Evolutionary conservation across 306 rosid species (phyloP).

Genomic region (Trichosanthes truncata): DNA sequence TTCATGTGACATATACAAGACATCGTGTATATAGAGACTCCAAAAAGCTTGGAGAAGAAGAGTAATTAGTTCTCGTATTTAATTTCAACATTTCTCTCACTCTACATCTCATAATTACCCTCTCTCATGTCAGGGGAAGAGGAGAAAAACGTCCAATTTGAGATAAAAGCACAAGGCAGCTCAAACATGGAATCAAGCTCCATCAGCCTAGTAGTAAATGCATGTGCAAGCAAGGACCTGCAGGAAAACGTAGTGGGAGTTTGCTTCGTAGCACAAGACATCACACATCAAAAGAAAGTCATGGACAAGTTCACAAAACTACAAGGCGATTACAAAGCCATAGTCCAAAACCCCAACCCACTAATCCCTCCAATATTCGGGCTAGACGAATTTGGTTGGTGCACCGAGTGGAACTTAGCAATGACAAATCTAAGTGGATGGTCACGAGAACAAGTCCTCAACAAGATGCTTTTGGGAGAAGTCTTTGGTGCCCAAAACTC

Average conservation of each 20-base stretch:
- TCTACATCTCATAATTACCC: too few species aligned
- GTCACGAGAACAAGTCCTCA: constrained; percentile 66
- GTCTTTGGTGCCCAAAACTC: constrained; percentile 64
- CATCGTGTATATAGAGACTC: too few species aligned
- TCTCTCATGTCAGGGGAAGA: too few species aligned
- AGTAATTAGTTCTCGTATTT: too few species aligned
- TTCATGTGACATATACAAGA: too few species aligned
- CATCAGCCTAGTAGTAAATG: constrained; percentile 75
- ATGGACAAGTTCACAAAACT: constrained; percentile 93
- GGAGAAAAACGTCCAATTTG: constrained; percentile 77
- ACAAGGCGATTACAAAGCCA: constrained; percentile 94
- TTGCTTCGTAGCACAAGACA: constrained; percentile 92
- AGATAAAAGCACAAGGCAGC: constrained; percentile 61
- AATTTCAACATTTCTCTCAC: too few species aligned
- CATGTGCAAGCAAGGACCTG: constrained; percentile 84
- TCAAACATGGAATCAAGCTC: constrained; percentile 15
- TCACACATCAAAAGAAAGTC: constrained; percentile 78
- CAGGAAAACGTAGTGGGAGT: constrained; percentile 75
- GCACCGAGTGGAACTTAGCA: constrained; percentile 88
- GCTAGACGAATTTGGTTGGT: constrained; percentile 91
- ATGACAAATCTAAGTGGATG: constrained; percentile 82
- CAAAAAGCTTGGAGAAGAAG: too few species aligned
- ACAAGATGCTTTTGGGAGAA: constrained; percentile 91
- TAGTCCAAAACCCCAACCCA: constrained; percentile 81
- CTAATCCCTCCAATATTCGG: constrained; percentile 94